phyloP scores from a whole-genome alignment of 129 eudicot species.

The Helianthus annuus region HanXRQr2.0-SUNRISE NC_035434.2:161172081-161172580 shows the following conservation, averaged over 20 bases:
- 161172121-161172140: slow-evolving; percentile 60
- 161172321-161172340: slow-evolving; percentile 15
- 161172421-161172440: too few relatives aligned
- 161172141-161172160: slow-evolving; percentile 74
- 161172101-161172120: slow-evolving; percentile 58
- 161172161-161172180: slow-evolving; percentile 57
- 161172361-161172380: slow-evolving; percentile 8
- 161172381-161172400: too few relatives aligned
- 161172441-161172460: too few relatives aligned
- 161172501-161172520: too few relatives aligned
- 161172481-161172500: too few relatives aligned
- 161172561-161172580: too few relatives aligned
- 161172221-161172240: slow-evolving; percentile 34
- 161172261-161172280: slow-evolving; percentile 36
- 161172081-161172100: slow-evolving; percentile 86
- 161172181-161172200: slow-evolving; percentile 89
- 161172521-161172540: too few relatives aligned
- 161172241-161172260: slow-evolving; percentile 19
- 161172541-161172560: too few relatives aligned
- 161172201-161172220: slow-evolving; percentile 8
- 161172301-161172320: background rate
- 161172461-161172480: too few relatives aligned
- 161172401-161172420: too few relatives aligned
- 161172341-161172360: slow-evolving; percentile 46
- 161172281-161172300: background rate